phyloP scores from a whole-genome alignment of 2,329 filamentous ascomycete genomes.

The Periconia sp. region DNA sequence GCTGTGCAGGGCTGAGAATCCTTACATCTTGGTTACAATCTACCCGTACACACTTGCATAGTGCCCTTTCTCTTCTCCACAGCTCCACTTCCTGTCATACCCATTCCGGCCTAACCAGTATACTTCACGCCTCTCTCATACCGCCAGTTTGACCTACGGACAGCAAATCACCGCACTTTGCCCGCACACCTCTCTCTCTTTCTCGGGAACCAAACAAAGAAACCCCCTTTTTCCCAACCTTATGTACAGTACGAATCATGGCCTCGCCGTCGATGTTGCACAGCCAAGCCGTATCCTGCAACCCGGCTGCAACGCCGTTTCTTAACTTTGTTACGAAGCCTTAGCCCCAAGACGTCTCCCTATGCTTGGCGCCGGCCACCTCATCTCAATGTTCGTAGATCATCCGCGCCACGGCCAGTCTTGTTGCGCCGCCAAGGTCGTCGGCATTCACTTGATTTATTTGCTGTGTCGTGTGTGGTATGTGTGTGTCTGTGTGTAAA shows the following conservation, averaged over 20 bases:
- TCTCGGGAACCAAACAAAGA: not conserved
- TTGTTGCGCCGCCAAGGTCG: not conserved
- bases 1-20: not conserved
- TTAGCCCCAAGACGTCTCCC: not conserved
- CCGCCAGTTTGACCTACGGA: not conserved
- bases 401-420: not conserved
- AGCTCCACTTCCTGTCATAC: not conserved
- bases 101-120: not conserved
- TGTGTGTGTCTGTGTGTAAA: too few relatives aligned
- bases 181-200: not conserved
- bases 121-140: not conserved
- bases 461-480: not conserved
- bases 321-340: not conserved
- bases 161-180: not conserved
- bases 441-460: not conserved
- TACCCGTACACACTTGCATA: not conserved
- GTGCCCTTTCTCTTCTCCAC: not conserved
- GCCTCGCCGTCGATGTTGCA: constrained; percentile 1
- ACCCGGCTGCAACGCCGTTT: constrained; percentile 10
- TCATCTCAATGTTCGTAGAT: not conserved
- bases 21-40: not conserved
- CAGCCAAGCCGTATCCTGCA: constrained; percentile 11
- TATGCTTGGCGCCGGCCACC: not conserved
- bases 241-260: not conserved
- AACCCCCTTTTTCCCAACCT: not conserved